phyloP scores from a whole-genome alignment of 1,284 basidiomycete genomes.

The Gomphus sp. region DNA sequence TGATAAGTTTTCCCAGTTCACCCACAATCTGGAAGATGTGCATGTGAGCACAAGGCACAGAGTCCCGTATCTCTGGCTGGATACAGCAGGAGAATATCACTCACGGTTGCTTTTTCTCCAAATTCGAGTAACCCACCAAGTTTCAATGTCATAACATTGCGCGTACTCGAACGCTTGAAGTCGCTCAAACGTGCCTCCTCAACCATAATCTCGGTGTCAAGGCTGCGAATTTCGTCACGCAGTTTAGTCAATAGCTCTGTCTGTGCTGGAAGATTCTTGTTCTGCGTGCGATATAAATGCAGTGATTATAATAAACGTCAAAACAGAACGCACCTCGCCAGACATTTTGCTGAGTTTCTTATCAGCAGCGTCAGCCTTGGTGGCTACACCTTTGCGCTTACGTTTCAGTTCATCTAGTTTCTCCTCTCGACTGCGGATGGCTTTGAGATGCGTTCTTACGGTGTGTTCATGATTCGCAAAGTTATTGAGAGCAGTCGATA shows the following conservation, averaged over 20 bases:
- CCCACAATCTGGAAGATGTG: constrained; percentile 55
- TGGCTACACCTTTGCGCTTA: constrained; percentile 54
- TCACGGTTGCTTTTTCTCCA: constrained; percentile 72
- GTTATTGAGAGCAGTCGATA: constrained; percentile 58
- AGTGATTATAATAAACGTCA: background rate
- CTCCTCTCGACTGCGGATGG: constrained; percentile 81
- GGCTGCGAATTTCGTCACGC: constrained; percentile 65
- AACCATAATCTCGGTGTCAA: constrained; percentile 79
- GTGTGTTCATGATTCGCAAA: constrained; percentile 69
- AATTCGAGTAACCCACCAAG: constrained; percentile 84
- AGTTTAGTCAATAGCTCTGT: constrained; percentile 68
- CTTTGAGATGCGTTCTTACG: constrained; percentile 70
- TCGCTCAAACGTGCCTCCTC: constrained; percentile 82
- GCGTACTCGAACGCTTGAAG: constrained; percentile 68
- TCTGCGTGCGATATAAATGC: constrained; percentile 22
- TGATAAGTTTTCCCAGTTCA: constrained; percentile 72
- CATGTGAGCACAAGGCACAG: constrained; percentile 4
- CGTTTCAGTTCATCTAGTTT: constrained; percentile 69
- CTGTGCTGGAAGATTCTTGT: constrained; percentile 78
- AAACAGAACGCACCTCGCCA: constrained; percentile 39
- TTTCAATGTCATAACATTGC: constrained; percentile 75
- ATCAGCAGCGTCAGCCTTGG: constrained; percentile 82
- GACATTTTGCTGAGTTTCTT: constrained; percentile 88
- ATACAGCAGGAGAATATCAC: constrained; percentile 17
- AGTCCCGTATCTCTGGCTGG: background rate